Percentiles rank a stretch among this genome's conserved stretches.
Conservation (phyloP, 768 basidiomycete genomes). For the Cubamyces sp. region DNA sequence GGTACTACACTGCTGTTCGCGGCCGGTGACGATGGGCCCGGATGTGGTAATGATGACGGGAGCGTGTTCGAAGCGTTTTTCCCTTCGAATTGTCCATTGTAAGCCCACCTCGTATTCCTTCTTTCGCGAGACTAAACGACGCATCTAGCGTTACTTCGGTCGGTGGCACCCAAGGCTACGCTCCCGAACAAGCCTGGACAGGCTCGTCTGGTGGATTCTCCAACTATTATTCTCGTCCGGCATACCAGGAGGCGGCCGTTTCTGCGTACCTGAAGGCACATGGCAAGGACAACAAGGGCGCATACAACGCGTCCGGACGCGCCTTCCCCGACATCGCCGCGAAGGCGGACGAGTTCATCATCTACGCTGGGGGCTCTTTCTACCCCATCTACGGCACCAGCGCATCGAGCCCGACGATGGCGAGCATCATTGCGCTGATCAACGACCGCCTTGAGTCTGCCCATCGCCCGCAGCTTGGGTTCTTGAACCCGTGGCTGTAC, state of each 20-base stretch:
- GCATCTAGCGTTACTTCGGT: constrained; percentile 39
- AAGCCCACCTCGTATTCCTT: not conserved
- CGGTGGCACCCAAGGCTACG: constrained; percentile 40
- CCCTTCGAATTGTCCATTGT: constrained; percentile 42
- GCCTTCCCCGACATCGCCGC: constrained; percentile 54
- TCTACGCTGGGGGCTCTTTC: constrained; percentile 29
- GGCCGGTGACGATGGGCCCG: constrained; percentile 42
- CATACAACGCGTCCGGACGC: constrained; percentile 42
- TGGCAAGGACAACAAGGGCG: constrained; percentile 33
- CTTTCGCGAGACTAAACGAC: not conserved
- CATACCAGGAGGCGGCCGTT: constrained; percentile 45
- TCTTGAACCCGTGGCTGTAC: constrained; percentile 42
- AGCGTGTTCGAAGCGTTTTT: constrained; percentile 39
- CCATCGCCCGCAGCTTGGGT: constrained; percentile 37
- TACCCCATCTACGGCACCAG: constrained; percentile 56
- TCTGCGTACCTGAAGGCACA: constrained; percentile 38
- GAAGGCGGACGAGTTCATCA: constrained; percentile 34
- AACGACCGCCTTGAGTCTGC: constrained; percentile 36
- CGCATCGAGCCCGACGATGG: constrained; percentile 63
- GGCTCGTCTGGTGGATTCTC: constrained; percentile 42
- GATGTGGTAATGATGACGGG: constrained; percentile 30
- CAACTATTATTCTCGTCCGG: constrained; percentile 37
- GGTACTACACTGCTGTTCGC: constrained; percentile 41
- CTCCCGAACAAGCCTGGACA: constrained; percentile 35
- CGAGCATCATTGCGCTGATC: constrained; percentile 62